A percentile compares a stretch with the other conserved stretches of the same genome.
phyloP scores from a whole-genome alignment of 2,329 filamentous ascomycete species.

The Phaeosphaeria sp. region DNA sequence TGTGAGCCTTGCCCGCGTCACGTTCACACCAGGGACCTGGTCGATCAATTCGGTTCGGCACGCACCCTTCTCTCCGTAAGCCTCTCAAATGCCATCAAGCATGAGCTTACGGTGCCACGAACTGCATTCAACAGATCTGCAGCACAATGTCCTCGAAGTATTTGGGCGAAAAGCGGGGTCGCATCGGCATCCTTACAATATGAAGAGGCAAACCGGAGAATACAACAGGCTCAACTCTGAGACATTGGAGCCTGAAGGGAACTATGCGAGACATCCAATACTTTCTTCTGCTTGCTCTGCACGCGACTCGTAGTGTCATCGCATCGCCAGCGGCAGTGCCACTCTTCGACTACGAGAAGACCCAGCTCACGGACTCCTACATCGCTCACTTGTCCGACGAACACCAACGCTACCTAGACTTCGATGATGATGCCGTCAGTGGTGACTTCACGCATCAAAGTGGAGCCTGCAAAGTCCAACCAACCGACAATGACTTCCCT shows the following conservation, averaged over 20 bases:
- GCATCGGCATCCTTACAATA: neutral
- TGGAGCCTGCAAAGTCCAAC: neutral
- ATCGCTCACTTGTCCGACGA: conserved; percentile 4
- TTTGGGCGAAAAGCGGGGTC: neutral
- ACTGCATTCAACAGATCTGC: neutral
- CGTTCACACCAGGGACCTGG: neutral
- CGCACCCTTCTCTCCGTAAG: neutral
- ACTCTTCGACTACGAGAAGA: conserved; percentile 14
- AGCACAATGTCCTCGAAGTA: neutral
- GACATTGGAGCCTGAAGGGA: neutral
- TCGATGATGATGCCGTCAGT: conserved; percentile 11
- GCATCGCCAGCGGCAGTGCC: neutral
- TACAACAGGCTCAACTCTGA: neutral
- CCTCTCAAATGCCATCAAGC: neutral
- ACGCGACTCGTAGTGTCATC: neutral
- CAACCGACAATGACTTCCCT: neutral
- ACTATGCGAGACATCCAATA: neutral
- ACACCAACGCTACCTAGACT: conserved; percentile 13
- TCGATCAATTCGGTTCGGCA: neutral
- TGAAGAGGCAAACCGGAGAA: neutral
- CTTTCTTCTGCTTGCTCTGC: neutral
- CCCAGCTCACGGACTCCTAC: conserved; percentile 10
- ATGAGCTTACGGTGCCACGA: neutral
- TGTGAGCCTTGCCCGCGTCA: neutral
- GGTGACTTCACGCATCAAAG: neutral